Base-by-base conservation (phyloP, 108 stramenopile genomes). In the Skeletonema costatum region DNA sequence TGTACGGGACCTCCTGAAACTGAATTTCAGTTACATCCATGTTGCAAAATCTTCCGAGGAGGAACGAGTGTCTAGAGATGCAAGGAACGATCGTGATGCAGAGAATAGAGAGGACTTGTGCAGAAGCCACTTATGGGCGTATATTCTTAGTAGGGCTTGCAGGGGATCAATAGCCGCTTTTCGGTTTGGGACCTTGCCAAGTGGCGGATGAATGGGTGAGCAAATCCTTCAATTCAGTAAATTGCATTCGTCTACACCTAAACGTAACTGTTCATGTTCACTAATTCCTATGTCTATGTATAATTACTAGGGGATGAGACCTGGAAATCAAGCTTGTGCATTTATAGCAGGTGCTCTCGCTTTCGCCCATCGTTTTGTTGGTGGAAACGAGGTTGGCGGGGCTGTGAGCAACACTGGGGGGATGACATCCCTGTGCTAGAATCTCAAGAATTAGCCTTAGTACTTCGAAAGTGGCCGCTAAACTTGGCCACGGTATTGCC, bases 371-470 rank as follows among this genome's bases (percentile, higher is more conserved):
- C 19, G 53, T 2, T 2, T 9, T 56, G 53, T 25, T 56, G 25
- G 53, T 25, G 5, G 53, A 29, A 2, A 19, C 1, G 1, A 9
- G 53, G 53, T 25, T 56, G 21, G 53, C 10, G 53, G 53, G n/a
- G 5, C 53, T 6, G 66, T 41, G 5, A 64, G 17, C 11, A 71
- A 65, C 10, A 71, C 7, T 14, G 62, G 70, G 13, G 60, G 32
- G 5, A 31, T 65, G 36, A 64, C 39, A 33, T 71, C 21, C 63
- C 63, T 30, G 31, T 71, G 70, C 14, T 71, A 17, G 70, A 63
- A 39, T 71, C 62, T 1, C 63, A 71, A 35, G 70, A 71, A 25
- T 65, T 71, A 21, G 70, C 70, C 1, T 71, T 71, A 71, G 31
- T 71, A 71, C 7, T 65, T 71, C 32, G 61, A 63, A 16, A 63